These are phyloP conservation scores for Tylopilus rubrobrunneus DNA, from an alignment of 768 basidiomycete species.

Conservation along the genomic window DNA sequence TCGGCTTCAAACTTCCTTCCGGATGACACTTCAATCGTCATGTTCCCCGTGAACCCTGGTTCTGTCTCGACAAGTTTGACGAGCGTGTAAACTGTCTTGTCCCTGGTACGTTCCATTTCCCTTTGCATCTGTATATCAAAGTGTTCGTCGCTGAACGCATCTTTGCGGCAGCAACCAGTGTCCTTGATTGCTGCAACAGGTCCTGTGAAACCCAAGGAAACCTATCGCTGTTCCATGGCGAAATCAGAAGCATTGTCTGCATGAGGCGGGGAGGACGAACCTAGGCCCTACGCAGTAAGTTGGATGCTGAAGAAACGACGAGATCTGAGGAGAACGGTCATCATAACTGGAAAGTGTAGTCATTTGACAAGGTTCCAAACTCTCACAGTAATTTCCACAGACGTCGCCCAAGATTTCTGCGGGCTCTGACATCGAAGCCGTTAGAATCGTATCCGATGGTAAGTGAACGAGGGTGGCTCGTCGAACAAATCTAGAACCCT, in stretches of 20 bases:
- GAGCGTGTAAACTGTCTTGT: conserved; percentile 5
- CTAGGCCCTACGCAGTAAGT: neutral
- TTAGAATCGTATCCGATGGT: too few relatives aligned
- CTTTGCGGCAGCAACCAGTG: conserved; percentile 19
- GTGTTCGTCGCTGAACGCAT: conserved; percentile 16
- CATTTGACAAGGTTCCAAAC: neutral
- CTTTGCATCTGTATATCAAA: neutral
- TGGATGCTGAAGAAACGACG: neutral
- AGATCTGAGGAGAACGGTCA: neutral
- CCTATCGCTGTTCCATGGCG: neutral
- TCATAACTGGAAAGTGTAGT: neutral
- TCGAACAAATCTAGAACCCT: too few relatives aligned
- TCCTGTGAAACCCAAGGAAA: conserved; percentile 3
- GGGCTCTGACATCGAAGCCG: conserved; percentile 7
- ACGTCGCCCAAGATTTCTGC: neutral
- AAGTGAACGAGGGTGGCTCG: neutral
- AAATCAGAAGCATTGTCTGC: neutral
- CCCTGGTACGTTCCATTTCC: conserved; percentile 21
- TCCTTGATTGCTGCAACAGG: conserved; percentile 13
- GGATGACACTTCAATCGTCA: neutral
- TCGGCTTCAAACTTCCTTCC: neutral
- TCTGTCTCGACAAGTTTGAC: conserved; percentile 8
- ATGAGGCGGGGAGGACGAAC: neutral
- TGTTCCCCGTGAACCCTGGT: conserved; percentile 3
- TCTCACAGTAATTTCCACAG: conserved; percentile 17